Percentiles rank a stretch among this genome's conserved stretches.
Conservation (phyloP, 495 filamentous ascomycete genomes). For the Jackrogersella minutella region DNA sequence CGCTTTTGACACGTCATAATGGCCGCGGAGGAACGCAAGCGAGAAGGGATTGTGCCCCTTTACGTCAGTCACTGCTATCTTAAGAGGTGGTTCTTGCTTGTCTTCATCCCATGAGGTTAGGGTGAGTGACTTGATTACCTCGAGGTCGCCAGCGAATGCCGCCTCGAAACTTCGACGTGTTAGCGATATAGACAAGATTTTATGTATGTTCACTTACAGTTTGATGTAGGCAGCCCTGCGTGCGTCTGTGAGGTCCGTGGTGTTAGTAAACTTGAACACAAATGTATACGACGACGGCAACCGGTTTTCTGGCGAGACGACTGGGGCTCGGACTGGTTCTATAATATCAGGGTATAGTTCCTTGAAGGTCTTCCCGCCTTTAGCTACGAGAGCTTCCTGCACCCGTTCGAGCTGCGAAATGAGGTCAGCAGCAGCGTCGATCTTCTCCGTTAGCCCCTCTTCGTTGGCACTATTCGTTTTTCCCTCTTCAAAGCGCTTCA, state of each 20-base stretch:
- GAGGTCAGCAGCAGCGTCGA: conserved; percentile 55
- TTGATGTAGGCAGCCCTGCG: conserved; percentile 64
- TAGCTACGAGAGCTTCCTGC: conserved; percentile 59
- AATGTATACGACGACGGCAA: conserved; percentile 52
- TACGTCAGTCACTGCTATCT: conserved; percentile 65
- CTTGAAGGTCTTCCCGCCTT: conserved; percentile 69
- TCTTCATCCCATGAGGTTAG: conserved; percentile 55
- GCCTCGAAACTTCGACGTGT: conserved; percentile 65
- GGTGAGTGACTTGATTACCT: conserved; percentile 61
- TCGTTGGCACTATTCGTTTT: conserved; percentile 27
- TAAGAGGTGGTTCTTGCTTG: conserved; percentile 61
- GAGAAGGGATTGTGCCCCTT: conserved; percentile 62
- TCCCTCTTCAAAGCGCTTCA: conserved; percentile 47
- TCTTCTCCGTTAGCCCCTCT: conserved; percentile 60
- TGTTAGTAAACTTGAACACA: conserved; percentile 55
- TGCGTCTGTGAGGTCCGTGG: conserved; percentile 60
- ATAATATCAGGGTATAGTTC: conserved; percentile 67
- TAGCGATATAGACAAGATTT: conserved; percentile 37
- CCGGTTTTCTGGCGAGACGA: not conserved
- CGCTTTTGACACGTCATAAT: conserved; percentile 65
- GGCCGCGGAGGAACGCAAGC: conserved; percentile 68
- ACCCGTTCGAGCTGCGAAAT: conserved; percentile 61
- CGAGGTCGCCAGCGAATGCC: conserved; percentile 70
- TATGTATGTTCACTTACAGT: conserved; percentile 45
- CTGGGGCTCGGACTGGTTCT: not conserved